phyloP scores from a whole-genome alignment of 495 filamentous ascomycete genomes.

The Penicillium subrubescens region DNA sequence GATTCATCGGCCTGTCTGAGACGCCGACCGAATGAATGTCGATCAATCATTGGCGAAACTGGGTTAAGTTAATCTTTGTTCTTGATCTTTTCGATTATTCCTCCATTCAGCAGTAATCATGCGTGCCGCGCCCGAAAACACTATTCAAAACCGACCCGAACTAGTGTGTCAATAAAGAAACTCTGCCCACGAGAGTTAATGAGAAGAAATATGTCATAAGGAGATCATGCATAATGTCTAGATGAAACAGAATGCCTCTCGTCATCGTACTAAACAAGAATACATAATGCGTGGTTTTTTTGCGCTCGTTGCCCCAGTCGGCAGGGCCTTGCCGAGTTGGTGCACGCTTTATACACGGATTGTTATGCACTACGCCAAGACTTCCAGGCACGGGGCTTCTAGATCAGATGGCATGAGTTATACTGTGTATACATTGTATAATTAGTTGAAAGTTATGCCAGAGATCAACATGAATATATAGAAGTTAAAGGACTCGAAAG shows the following conservation, averaged over 20 bases:
- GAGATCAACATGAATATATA: background rate
- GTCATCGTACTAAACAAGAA: background rate
- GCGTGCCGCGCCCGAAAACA: background rate
- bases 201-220: background rate
- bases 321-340: conserved; percentile 19
- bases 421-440: background rate
- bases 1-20: background rate
- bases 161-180: background rate
- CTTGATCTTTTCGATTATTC: background rate
- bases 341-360: conserved; percentile 8
- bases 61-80: background rate
- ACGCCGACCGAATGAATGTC: background rate
- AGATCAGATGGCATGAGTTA: background rate
- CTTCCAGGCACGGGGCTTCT: background rate
- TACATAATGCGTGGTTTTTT: background rate
- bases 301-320: conserved; percentile 9
- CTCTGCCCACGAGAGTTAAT: background rate
- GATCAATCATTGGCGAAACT: background rate
- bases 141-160: background rate
- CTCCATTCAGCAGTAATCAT: background rate
- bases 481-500: background rate
- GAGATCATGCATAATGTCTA: background rate
- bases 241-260: background rate
- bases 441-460: background rate
- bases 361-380: conserved; percentile 15